Evolutionary conservation across 2,329 filamentous ascomycete genomes (phyloP).

Genomic region (Sporothrix globosa): DNA sequence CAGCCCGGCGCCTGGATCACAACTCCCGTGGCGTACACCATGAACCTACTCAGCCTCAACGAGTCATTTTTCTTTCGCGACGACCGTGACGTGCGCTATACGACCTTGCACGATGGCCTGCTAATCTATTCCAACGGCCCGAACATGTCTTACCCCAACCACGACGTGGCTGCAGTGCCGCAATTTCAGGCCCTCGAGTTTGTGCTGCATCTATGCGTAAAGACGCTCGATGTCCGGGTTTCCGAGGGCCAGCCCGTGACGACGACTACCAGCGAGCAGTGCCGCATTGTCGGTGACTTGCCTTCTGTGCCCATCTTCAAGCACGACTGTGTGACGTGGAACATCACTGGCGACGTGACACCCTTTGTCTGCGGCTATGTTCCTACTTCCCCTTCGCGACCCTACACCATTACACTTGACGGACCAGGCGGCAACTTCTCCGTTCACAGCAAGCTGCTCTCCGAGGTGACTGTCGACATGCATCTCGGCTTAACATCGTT

Average conservation of each 20-base stretch:
- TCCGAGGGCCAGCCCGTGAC: neutral
- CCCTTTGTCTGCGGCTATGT: slow-evolving; percentile 25
- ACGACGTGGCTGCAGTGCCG: neutral
- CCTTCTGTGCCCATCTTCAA: slow-evolving; percentile 16
- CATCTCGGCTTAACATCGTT: slow-evolving; percentile 6
- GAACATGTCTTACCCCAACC: slow-evolving; percentile 27
- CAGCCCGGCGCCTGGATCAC: slow-evolving; percentile 8
- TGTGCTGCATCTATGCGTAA: slow-evolving; percentile 22
- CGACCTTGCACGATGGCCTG: slow-evolving; percentile 6
- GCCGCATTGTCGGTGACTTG: slow-evolving; percentile 10
- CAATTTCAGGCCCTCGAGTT: slow-evolving; percentile 20
- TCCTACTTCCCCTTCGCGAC: neutral
- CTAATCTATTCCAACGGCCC: slow-evolving; percentile 26
- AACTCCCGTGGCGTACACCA: neutral
- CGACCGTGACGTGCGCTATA: slow-evolving; percentile 11
- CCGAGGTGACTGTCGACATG: slow-evolving; percentile 23
- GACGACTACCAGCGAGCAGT: neutral
- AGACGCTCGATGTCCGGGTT: slow-evolving; percentile 8
- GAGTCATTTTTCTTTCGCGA: slow-evolving; percentile 20
- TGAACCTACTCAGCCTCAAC: slow-evolving; percentile 12
- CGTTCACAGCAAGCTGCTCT: slow-evolving; percentile 2
- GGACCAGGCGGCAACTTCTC: slow-evolving; percentile 4
- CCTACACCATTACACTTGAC: slow-evolving; percentile 18
- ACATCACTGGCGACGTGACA: slow-evolving; percentile 17
- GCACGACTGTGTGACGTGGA: slow-evolving; percentile 23